phyloP scores from a whole-genome alignment of 2,329 filamentous ascomycete species.

The Talaromyces sp. region DNA sequence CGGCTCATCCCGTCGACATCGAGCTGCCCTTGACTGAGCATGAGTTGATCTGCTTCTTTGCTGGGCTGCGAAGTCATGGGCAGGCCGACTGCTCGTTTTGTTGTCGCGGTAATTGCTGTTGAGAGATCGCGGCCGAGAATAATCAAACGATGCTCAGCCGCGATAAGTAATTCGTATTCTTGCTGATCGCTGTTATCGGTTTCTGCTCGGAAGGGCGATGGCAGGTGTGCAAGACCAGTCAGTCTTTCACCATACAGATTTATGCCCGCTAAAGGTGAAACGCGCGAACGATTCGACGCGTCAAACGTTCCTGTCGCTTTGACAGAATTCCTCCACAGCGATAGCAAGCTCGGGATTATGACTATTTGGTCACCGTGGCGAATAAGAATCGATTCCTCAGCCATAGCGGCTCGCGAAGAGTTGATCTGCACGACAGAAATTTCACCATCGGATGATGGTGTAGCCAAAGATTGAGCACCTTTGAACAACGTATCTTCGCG shows the following conservation, averaged over 20 bases:
- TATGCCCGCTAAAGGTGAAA: constrained; percentile 38
- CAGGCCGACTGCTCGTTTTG: not conserved
- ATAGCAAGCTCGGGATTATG: constrained; percentile 43
- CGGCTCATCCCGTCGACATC: constrained; percentile 49
- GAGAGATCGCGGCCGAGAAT: constrained; percentile 28
- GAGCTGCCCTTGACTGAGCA: constrained; percentile 43
- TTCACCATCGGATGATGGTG: constrained; percentile 37
- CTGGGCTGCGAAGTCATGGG: constrained; percentile 21
- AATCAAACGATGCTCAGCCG: constrained; percentile 40
- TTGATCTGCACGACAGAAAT: constrained; percentile 41
- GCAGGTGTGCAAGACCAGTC: constrained; percentile 38
- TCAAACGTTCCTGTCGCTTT: constrained; percentile 39
- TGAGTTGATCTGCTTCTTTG: constrained; percentile 38
- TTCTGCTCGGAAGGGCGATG: constrained; percentile 26
- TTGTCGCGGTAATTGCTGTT: not conserved
- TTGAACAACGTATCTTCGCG: constrained; percentile 46
- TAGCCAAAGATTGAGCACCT: constrained; percentile 30
- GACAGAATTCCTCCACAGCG: constrained; percentile 43
- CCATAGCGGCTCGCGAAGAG: constrained; percentile 32
- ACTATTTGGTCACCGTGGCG: constrained; percentile 42
- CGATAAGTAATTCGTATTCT: constrained; percentile 40
- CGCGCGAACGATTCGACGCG: constrained; percentile 37
- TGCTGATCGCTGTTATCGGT: constrained; percentile 22
- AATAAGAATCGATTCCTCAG: constrained; percentile 45
- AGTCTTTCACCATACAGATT: constrained; percentile 41